phyloP scores from a whole-genome alignment of 805 yeast species.

The Wickerhamiella alocasiicola region DNA sequence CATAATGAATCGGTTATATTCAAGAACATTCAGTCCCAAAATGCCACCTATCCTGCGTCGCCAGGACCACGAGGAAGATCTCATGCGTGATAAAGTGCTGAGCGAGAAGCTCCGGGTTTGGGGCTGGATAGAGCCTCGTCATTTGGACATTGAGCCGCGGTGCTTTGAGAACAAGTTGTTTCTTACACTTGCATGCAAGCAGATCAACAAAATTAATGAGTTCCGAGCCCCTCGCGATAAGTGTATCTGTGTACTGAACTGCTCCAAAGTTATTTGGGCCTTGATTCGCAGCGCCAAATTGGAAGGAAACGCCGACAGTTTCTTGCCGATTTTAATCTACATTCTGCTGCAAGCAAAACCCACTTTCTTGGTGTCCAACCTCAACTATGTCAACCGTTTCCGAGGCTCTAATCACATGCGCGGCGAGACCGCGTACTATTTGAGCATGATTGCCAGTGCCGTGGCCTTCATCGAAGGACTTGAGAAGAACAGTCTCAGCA shows the following conservation, averaged over 20 bases:
- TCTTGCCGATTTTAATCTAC: slow-evolving; percentile 77
- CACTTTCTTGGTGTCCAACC: slow-evolving; percentile 55
- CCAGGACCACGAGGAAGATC: slow-evolving; percentile 49
- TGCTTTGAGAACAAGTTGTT: slow-evolving; percentile 40
- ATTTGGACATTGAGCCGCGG: slow-evolving; percentile 58
- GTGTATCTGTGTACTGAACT: slow-evolving; percentile 76
- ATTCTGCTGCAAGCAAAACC: slow-evolving; percentile 63
- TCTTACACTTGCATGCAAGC: slow-evolving; percentile 55
- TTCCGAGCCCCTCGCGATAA: slow-evolving; percentile 94
- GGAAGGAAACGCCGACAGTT: slow-evolving; percentile 84
- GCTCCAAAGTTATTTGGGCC: slow-evolving; percentile 87
- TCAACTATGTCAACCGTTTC: slow-evolving; percentile 75
- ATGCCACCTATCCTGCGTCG: slow-evolving; percentile 36
- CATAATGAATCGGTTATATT: slow-evolving; percentile 75
- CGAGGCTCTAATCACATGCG: slow-evolving; percentile 58
- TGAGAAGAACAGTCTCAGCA: slow-evolving; percentile 44
- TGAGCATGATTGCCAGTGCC: slow-evolving; percentile 85
- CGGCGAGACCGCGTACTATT: slow-evolving; percentile 86
- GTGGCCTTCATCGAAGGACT: slow-evolving; percentile 62
- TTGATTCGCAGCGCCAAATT: slow-evolving; percentile 53
- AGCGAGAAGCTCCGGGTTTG: slow-evolving; percentile 44
- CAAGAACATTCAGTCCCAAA: slow-evolving; percentile 67
- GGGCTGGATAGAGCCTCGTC: slow-evolving; percentile 59
- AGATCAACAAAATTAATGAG: slow-evolving; percentile 62
- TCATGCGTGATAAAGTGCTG: slow-evolving; percentile 45